Evolutionary conservation across 108 stramenopile species (phyloP).

Genomic region (Cyclostephanos tholiformis): DNA sequence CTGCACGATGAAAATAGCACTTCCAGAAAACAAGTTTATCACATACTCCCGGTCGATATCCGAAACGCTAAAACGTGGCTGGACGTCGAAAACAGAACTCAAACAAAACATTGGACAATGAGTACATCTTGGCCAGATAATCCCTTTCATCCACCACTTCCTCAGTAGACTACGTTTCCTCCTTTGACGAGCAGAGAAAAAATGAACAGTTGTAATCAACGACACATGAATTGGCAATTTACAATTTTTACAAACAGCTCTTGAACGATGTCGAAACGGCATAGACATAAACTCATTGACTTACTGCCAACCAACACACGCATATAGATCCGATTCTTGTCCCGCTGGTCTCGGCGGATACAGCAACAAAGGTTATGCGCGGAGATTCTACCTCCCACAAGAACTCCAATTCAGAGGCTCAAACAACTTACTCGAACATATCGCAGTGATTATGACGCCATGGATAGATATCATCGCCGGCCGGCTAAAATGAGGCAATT

Average conservation of each 20-base stretch:
- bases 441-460: background rate
- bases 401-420: constrained; percentile 9
- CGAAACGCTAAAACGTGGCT: background rate
- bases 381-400: constrained; percentile 11
- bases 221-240: background rate
- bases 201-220: no score
- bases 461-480: constrained; percentile 17
- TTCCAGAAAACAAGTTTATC: background rate
- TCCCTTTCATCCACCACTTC: constrained; percentile 12
- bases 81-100: no score
- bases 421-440: constrained; percentile 28
- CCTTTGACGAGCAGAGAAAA: background rate
- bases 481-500: background rate
- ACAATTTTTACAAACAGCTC: background rate
- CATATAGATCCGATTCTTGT: constrained; percentile 16
- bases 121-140: background rate
- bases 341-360: constrained; percentile 8
- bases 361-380: constrained; percentile 8
- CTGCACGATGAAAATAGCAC: background rate
- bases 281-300: constrained; percentile 7
- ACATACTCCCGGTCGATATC: background rate
- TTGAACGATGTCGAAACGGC: background rate
- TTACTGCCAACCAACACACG: background rate
- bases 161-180: constrained; percentile 6
- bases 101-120: no score